Conservation (phyloP, 208 protist species). For the Leishmania lainsoni region DNA sequence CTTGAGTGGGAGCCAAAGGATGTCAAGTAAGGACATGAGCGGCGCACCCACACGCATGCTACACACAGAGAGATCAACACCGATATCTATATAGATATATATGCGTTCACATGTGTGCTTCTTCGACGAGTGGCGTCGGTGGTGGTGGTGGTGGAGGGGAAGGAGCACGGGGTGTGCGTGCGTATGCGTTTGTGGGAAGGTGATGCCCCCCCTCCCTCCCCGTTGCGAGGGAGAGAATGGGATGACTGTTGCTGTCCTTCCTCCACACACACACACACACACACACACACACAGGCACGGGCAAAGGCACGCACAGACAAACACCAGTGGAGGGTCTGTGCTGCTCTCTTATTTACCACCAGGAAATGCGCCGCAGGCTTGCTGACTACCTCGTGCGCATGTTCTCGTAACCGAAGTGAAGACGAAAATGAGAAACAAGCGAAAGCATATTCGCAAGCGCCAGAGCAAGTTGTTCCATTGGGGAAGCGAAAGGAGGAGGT, state of each 20-base stretch:
- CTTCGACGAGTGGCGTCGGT: neutral
- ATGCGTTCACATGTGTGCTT: neutral
- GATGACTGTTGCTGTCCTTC: neutral
- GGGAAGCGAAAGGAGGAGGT: neutral
- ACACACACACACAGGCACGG: neutral
- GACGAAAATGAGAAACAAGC: neutral
- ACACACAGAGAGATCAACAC: neutral
- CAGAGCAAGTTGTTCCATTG: neutral
- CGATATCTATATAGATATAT: neutral
- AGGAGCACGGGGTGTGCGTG: neutral
- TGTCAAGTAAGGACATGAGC: constrained; percentile 4
- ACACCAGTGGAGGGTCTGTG: neutral
- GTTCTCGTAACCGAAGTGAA: constrained; percentile 5
- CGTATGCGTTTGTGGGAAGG: neutral
- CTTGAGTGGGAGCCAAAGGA: constrained; percentile 57
- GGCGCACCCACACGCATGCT: neutral
- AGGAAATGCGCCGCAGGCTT: neutral
- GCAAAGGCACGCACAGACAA: neutral
- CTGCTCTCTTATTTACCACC: neutral
- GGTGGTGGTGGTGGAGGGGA: neutral
- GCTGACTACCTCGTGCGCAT: neutral
- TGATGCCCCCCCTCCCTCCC: neutral
- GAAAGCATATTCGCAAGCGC: neutral
- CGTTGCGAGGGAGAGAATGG: neutral
- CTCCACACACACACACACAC: too few species aligned